These are phyloP conservation scores for Allium sativum DNA, from an alignment of 106 monocot species.

Conservation along the genomic window DNA sequence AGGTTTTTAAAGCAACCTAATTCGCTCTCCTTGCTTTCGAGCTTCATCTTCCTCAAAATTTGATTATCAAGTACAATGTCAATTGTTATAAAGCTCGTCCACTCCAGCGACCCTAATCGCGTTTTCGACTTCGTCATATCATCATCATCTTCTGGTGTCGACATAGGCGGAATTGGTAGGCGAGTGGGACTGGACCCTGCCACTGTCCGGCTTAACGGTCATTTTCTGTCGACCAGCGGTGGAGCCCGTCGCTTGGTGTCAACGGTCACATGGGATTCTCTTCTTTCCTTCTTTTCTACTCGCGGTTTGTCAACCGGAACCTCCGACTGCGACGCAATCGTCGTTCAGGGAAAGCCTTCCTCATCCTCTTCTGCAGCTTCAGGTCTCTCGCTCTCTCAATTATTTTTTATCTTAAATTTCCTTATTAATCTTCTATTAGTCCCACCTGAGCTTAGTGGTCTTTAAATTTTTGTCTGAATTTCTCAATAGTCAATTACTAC, in stretches of 20 bases:
- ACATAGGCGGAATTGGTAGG: slow-evolving; percentile 28
- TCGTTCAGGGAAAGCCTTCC: slow-evolving; percentile 27
- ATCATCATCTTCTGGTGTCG: slow-evolving; percentile 9
- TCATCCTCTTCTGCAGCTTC: not conserved
- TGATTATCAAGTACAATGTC: no score
- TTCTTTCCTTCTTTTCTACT: slow-evolving; percentile 39
- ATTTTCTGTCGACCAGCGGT: slow-evolving; percentile 21
- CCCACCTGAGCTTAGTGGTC: no score
- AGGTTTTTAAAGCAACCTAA: no score
- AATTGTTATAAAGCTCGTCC: no score
- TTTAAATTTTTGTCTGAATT: no score
- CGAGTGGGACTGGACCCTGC: slow-evolving; percentile 32
- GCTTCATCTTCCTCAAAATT: no score
- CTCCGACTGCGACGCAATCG: slow-evolving; percentile 15
- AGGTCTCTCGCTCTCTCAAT: not conserved
- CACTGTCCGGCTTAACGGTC: slow-evolving; percentile 34
- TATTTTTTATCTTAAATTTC: not conserved
- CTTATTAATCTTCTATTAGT: not conserved
- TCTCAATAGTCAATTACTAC: no score
- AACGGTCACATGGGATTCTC: slow-evolving; percentile 31
- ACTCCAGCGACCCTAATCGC: no score
- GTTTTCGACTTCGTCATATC: no score
- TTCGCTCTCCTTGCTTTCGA: no score
- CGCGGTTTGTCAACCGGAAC: slow-evolving; percentile 31
- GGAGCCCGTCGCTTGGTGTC: slow-evolving; percentile 19